Base-by-base conservation (phyloP, 2,329 filamentous ascomycete genomes). In the Colletotrichum incanum region DNA sequence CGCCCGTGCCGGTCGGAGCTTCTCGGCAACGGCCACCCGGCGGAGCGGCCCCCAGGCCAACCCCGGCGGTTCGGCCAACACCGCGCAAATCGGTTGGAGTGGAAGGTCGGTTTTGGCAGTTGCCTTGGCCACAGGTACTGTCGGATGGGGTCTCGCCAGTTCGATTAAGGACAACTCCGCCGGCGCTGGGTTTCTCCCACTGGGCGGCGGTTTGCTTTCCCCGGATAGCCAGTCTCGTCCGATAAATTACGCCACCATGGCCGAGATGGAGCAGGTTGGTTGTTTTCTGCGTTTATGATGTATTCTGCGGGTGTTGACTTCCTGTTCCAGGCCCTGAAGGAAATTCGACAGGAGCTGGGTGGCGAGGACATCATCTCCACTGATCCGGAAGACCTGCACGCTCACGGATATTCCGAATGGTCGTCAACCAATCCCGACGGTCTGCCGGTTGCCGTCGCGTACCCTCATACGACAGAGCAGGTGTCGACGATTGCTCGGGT, bases 401-500 rank as follows among this genome's bases (percentile, higher is more conserved):
- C 85, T 5, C 90, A 92, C 76, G 90, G 90, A n/a, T 92, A 91
- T 79, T 92, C 90, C 3, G 89, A 91, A 76, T 92, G 90, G 90
- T 92, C 90, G 2, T 88, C 89, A 0, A 85, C 84, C 23, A 92
- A 92, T 77, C 86, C 89, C 0, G 88, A 91, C 34, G 83, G 82
- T 2, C 83, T 92, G 18, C 90, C 90, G 0, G 89, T 92, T 9
- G 90, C 90, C 1, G 90, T 92, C 43, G 89, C 88, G 1, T 92
- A 92, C 76, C 90, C 90, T 3, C 87, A 88, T 56, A 87, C 84
- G 12, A 92, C 90, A 1, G 84, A 87, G 68, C 86, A 92, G 72
- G 90, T 92, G 28, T 86, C 90, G 1, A 78, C 81, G 47, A 89
- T 92, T 71, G 89, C 88, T 2, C 86, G 91, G 74, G 86, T 95